Percentiles rank a stretch among this genome's conserved stretches.
Evolutionary conservation across 768 basidiomycete species (phyloP).

Genomic region (Russula olivacea): DNA sequence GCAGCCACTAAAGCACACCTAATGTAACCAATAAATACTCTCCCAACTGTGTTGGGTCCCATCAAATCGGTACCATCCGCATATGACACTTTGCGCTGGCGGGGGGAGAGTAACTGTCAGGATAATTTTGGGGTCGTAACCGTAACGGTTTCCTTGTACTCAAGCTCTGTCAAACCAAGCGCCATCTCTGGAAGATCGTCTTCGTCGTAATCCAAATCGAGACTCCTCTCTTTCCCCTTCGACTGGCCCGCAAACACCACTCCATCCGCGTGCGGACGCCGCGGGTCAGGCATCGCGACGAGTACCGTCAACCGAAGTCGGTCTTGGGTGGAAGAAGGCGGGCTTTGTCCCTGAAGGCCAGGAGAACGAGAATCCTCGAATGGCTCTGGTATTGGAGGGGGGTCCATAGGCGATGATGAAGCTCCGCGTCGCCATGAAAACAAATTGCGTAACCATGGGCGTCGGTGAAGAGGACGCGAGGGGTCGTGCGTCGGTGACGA

Average conservation of each 20-base stretch:
- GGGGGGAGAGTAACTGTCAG: neutral
- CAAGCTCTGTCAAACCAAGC: constrained; percentile 42
- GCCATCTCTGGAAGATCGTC: constrained; percentile 45
- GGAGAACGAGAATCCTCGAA: neutral
- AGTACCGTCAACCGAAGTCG: constrained; percentile 48
- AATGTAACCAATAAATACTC: constrained; percentile 14
- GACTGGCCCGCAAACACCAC: neutral
- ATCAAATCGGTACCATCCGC: neutral
- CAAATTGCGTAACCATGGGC: constrained; percentile 8
- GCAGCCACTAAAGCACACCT: constrained; percentile 19
- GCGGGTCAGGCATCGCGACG: constrained; percentile 50
- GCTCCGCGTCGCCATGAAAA: neutral
- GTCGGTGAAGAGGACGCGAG: neutral
- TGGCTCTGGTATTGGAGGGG: neutral
- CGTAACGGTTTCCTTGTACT: constrained; percentile 16
- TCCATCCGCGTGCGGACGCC: constrained; percentile 20
- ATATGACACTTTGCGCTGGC: no score
- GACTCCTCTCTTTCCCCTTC: constrained; percentile 29
- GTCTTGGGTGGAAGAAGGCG: neutral
- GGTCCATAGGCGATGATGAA: neutral
- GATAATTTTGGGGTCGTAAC: neutral
- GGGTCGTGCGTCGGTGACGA: neutral
- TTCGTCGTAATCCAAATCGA: constrained; percentile 26
- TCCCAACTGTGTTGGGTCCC: neutral
- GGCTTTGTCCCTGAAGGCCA: neutral